Conservation (phyloP, 805 yeast genomes). For the Metschnikowia kunwiensis region DNA sequence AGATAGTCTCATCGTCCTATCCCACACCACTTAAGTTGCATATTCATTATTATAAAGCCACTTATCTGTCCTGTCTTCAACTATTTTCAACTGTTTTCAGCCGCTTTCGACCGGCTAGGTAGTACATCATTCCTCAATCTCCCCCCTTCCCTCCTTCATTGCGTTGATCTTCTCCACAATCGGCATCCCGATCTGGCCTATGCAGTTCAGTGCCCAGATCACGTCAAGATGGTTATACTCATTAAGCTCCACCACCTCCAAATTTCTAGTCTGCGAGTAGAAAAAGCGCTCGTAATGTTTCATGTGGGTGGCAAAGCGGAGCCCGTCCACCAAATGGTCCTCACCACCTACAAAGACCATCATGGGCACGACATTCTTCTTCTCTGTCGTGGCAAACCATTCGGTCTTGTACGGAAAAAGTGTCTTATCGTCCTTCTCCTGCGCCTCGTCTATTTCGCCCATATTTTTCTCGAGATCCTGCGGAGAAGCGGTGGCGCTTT, state of each 20-base stretch:
- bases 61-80: too few relatives aligned
- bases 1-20: too few relatives aligned
- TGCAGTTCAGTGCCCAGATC: constrained; percentile 83
- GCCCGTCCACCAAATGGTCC: constrained; percentile 79
- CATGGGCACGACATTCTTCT: constrained; percentile 46
- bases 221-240: constrained; percentile 87
- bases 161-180: constrained; percentile 17
- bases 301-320: constrained; percentile 62
- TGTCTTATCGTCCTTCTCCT: constrained; percentile 37
- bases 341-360: constrained; percentile 66
- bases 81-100: too few relatives aligned
- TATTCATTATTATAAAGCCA: too few relatives aligned
- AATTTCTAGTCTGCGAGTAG: constrained; percentile 34
- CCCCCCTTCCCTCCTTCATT: too few relatives aligned
- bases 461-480: constrained; percentile 22
- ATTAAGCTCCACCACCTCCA: constrained; percentile 45
- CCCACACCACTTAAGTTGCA: too few relatives aligned
- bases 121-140: too few relatives aligned
- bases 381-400: constrained; percentile 48
- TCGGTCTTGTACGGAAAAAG: constrained; percentile 49
- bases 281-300: constrained; percentile 49
- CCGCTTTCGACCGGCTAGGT: too few relatives aligned
- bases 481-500: constrained; percentile 10
- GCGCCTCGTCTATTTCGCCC: constrained; percentile 1
- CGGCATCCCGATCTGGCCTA: constrained; percentile 56